Percentiles rank a stretch among this genome's conserved stretches.
These are phyloP conservation scores for Pleoardoris graminearum DNA, from an alignment of 2,329 filamentous ascomycete species.

Conservation along the genomic window DNA sequence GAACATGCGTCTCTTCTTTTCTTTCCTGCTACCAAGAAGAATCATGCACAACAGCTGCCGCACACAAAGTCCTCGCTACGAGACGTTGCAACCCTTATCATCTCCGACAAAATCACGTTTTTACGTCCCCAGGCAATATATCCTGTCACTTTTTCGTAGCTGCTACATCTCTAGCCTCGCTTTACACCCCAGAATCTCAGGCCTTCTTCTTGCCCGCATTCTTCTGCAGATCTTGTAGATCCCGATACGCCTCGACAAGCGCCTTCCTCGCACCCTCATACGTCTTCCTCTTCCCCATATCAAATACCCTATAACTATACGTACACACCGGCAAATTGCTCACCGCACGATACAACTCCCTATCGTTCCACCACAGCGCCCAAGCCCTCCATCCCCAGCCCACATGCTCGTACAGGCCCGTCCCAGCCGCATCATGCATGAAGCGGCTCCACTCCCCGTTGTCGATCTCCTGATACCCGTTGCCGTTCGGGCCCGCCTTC, in stretches of 20 bases:
- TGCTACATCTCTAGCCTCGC: no score
- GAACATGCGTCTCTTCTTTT: no score
- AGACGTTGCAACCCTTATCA: no score
- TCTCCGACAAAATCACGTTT: no score
- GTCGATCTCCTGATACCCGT: constrained; percentile 15
- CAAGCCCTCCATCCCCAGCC: constrained; percentile 49
- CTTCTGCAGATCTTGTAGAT: neutral
- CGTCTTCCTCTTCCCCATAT: constrained; percentile 41
- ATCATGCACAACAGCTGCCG: no score
- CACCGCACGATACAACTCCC: constrained; percentile 46
- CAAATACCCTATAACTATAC: constrained; percentile 49
- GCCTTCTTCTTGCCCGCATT: neutral
- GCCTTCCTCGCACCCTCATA: constrained; percentile 49
- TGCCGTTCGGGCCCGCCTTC: constrained; percentile 37
- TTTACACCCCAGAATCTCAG: no score
- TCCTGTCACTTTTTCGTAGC: no score
- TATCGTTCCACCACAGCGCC: constrained; percentile 49
- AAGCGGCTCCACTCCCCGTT: constrained; percentile 43
- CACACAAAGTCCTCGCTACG: no score
- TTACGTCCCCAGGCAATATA: no score
- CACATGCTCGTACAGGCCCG: constrained; percentile 47
- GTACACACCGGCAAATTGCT: constrained; percentile 47
- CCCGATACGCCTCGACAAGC: constrained; percentile 33
- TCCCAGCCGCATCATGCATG: constrained; percentile 50
- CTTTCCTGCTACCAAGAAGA: no score